These are phyloP conservation scores for Fusarium anguioides DNA, from an alignment of 2,329 filamentous ascomycete species.

Conservation along the genomic window DNA sequence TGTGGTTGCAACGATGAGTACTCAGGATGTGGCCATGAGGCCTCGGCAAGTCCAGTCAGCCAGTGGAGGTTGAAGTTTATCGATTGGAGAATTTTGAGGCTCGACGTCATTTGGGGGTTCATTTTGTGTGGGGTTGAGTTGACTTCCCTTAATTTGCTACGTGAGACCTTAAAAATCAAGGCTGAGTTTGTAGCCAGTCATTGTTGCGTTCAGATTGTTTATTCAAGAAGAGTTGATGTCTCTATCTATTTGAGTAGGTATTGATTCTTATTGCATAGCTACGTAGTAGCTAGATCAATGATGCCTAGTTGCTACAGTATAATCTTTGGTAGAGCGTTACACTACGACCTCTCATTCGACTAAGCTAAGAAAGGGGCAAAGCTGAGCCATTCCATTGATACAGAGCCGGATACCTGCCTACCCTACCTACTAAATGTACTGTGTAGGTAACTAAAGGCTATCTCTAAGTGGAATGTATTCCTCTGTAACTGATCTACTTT, in stretches of 20 bases:
- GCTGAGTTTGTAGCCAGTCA: not conserved
- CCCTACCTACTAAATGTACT: too few relatives aligned
- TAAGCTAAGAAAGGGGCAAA: not conserved
- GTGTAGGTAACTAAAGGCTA: too few relatives aligned
- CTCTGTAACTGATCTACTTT: too few relatives aligned
- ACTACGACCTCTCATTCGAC: not conserved
- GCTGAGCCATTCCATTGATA: not conserved
- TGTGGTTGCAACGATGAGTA: not conserved
- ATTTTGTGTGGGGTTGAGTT: slow-evolving; percentile 15
- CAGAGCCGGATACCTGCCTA: not conserved
- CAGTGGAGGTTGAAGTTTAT: slow-evolving; percentile 15
- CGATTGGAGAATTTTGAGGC: slow-evolving; percentile 22
- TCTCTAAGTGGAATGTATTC: too few relatives aligned
- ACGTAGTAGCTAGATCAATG: too few relatives aligned
- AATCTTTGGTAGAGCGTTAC: not conserved
- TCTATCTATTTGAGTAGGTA: too few relatives aligned
- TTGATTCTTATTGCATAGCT: too few relatives aligned
- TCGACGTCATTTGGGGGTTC: slow-evolving; percentile 30
- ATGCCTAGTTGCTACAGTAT: too few relatives aligned
- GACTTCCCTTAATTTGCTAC: not conserved
- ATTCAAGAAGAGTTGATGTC: not conserved
- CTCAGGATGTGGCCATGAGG: not conserved
- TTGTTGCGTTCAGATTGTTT: not conserved
- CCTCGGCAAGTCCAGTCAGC: not conserved
- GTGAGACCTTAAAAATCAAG: slow-evolving; percentile 8